A percentile compares a stretch with the other conserved stretches of the same genome.
phyloP scores from a whole-genome alignment of 2,329 filamentous ascomycete genomes.

The Alternaria ventricosa region DNA sequence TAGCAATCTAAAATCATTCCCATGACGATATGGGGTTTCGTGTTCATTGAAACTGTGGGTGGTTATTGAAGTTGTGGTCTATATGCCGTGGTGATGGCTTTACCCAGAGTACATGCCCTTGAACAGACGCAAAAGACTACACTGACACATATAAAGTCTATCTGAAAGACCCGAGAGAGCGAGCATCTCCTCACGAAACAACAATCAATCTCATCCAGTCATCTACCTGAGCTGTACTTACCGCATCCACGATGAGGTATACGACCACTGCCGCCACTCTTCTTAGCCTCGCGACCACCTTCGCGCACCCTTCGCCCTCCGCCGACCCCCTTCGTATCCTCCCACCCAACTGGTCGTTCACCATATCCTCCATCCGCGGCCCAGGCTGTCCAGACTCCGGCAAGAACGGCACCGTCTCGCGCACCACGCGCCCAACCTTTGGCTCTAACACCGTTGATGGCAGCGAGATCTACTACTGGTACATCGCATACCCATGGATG shows the following conservation, averaged over 20 bases:
- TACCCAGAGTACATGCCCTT: neutral
- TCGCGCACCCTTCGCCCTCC: conserved; percentile 8
- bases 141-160: neutral
- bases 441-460: conserved; percentile 25
- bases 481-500: conserved; percentile 24
- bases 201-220: neutral
- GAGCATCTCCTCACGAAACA: neutral
- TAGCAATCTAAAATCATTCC: neutral
- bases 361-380: conserved; percentile 18
- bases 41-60: neutral
- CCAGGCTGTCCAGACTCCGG: conserved; percentile 22
- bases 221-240: neutral
- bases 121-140: neutral
- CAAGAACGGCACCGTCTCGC: neutral
- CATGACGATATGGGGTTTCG: conserved; percentile 2
- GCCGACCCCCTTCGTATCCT: conserved; percentile 16
- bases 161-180: neutral
- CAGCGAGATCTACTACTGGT: conserved; percentile 30
- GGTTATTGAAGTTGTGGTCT: neutral
- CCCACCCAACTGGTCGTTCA: conserved; percentile 19
- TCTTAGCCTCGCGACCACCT: conserved; percentile 7
- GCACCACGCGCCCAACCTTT: conserved; percentile 20
- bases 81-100: neutral
- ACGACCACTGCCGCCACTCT: conserved; percentile 3
- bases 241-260: conserved; percentile 8